Percentiles rank a stretch among this genome's conserved stretches.
Evolutionary conservation across 768 basidiomycete species (phyloP).

Genomic region (Plicaturopsis crispa): DNA sequence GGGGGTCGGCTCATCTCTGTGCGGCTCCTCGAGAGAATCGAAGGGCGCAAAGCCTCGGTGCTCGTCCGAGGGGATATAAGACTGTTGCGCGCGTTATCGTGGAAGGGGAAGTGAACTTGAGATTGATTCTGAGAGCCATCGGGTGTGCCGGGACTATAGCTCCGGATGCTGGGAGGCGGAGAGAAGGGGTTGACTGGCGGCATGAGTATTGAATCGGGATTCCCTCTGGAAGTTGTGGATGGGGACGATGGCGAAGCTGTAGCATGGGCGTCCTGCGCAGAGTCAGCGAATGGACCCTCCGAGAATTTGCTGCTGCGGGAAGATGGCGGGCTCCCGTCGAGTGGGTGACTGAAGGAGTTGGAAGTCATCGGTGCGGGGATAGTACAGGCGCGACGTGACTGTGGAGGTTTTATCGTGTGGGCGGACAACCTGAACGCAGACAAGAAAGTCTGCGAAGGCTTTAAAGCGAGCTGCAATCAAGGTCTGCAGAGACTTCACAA

Average conservation of each 20-base stretch:
- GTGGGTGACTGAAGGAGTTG: too few species aligned
- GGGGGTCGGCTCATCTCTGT: constrained; percentile 21
- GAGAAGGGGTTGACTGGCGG: constrained; percentile 39
- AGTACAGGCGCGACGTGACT: too few species aligned
- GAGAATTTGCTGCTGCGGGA: constrained; percentile 31
- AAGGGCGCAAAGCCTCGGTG: constrained; percentile 20
- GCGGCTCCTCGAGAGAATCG: constrained; percentile 17
- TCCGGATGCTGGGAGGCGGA: constrained; percentile 39
- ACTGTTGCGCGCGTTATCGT: constrained; percentile 26
- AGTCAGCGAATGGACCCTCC: constrained; percentile 11
- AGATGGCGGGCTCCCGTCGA: too few species aligned
- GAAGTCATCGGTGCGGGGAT: too few species aligned
- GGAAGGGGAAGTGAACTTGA: constrained; percentile 23
- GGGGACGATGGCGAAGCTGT: constrained; percentile 17
- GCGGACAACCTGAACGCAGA: too few species aligned
- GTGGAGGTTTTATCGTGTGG: too few species aligned
- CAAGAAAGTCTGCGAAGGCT: too few species aligned
- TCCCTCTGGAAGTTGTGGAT: too few species aligned
- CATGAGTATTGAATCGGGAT: too few species aligned
- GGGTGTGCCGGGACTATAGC: constrained; percentile 26
- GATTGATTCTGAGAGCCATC: constrained; percentile 16
- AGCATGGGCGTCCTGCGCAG: constrained; percentile 10
- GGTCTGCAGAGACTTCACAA: too few species aligned
- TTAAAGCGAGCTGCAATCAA: too few species aligned
- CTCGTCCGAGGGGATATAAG: constrained; percentile 32